Evolutionary conservation across 2,329 filamentous ascomycete genomes (phyloP), one percentile per base, ranked within the genome.

Genomic region (Apiospora koreana): DNA sequence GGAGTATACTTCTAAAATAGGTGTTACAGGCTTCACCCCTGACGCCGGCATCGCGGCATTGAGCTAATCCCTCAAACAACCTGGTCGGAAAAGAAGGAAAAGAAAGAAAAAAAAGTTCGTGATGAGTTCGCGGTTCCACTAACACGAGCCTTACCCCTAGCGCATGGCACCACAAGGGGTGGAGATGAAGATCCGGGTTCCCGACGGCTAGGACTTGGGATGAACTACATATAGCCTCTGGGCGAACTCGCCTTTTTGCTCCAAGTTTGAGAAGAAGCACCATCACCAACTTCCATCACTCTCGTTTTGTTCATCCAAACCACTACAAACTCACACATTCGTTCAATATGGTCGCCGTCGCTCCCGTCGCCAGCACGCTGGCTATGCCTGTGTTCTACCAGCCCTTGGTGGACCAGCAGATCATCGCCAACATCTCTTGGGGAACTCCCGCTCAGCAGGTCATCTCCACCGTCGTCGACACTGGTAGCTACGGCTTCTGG

Each of bases 321-420:
- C 18, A 45, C 23, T 8, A 41, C n/a, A 35, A 35, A 35, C 41
- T 16, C 41, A 43, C 31, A 35, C n/a, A 23, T 41, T 50, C 69
- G 43, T 16, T 71, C 65, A 74, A 35, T 23, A 70, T 72, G 42
- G 70, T 72, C 16, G 68, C 73, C 42, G 65, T 72, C 21, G 69
- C 73, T 45, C 69, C 70, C 18, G 18, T 46, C n/a, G 69, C 64
- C 45, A 67, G 43, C 25, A 67, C 69, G 45, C 45, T 69, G 25
- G 65, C 69, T 18, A 67, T 69, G 3, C 69, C 69, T 3, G 64
- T 69, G 2, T 69, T 58, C 43, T 69, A 69, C 64, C 45, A 69
- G 64, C 46, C 69, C 10, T 6, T 54, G 3, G 2, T 69, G 23
- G 50, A 58, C 38, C 65, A 65, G 42, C 69, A 69, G 43, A 64